Conservation (phyloP, 768 basidiomycete genomes). For the Suillus subalutaceus region DNA sequence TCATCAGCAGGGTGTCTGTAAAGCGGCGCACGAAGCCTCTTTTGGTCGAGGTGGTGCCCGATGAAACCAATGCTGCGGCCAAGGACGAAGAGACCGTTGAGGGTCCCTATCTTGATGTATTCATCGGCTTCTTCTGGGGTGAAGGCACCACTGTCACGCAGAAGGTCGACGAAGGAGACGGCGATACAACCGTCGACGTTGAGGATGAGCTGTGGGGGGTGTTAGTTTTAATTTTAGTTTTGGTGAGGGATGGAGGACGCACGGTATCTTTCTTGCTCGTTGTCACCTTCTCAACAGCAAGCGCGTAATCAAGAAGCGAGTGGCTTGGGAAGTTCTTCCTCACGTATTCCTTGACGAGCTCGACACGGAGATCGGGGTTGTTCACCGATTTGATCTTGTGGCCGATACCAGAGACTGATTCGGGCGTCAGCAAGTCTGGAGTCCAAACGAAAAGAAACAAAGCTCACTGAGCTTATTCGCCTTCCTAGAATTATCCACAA, state of each 20-base stretch:
- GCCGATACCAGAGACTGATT: constrained; percentile 90
- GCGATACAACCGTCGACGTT: constrained; percentile 98
- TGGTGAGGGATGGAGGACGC: constrained; percentile 3
- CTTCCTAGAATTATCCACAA: constrained; percentile 92
- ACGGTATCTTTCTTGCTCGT: constrained; percentile 97
- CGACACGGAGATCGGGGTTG: constrained; percentile 92
- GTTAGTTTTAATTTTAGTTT: neutral
- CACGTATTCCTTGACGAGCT: constrained; percentile 96
- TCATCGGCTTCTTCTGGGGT: constrained; percentile 95
- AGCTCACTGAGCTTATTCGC: constrained; percentile 89
- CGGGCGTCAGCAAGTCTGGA: neutral
- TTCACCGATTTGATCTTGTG: constrained; percentile 99
- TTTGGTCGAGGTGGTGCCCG: constrained; percentile 96
- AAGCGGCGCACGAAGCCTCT: constrained; percentile 87
- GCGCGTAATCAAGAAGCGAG: constrained; percentile 89
- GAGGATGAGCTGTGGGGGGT: constrained; percentile 68
- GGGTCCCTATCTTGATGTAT: constrained; percentile 94
- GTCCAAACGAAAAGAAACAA: no score
- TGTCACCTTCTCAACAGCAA: constrained; percentile 97
- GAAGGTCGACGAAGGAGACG: constrained; percentile 94
- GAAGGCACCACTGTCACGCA: constrained; percentile 93
- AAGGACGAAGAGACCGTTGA: constrained; percentile 97
- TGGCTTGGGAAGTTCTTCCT: constrained; percentile 95
- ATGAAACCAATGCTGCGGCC: constrained; percentile 98
- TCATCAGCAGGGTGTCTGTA: constrained; percentile 96